Conservation (phyloP, 2,329 filamentous ascomycete species). For the Polytolypa hystricis region DNA sequence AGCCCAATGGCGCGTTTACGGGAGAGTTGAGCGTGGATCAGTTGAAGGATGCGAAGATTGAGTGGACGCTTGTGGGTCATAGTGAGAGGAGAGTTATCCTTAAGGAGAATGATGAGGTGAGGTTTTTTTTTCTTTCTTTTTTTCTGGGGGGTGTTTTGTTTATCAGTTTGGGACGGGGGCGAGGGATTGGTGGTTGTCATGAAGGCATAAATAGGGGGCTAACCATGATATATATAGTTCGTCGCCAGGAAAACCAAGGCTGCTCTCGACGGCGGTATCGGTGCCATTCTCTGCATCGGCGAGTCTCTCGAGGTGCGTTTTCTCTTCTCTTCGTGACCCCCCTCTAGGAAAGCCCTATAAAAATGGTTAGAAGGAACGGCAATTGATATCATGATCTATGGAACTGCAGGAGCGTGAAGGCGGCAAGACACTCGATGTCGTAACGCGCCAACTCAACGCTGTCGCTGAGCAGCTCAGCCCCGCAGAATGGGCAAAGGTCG, state of each 20-base stretch:
- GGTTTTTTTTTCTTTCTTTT: constrained; percentile 9
- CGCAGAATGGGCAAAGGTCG: constrained; percentile 85
- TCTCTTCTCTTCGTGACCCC: constrained; percentile 6
- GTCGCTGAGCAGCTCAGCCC: constrained; percentile 55
- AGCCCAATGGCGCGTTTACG: constrained; percentile 92
- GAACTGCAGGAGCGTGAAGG: constrained; percentile 60
- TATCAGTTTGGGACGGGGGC: too few species aligned
- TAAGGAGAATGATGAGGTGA: constrained; percentile 64
- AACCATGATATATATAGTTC: constrained; percentile 42
- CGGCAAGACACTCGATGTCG: constrained; percentile 63
- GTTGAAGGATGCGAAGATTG: constrained; percentile 77
- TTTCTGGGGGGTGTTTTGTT: too few species aligned
- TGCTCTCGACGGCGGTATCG: constrained; percentile 73
- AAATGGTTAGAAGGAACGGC: too few species aligned
- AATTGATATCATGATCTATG: constrained; percentile 7
- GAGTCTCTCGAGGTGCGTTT: constrained; percentile 65
- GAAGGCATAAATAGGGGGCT: too few species aligned
- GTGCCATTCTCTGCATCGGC: constrained; percentile 94
- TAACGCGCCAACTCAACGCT: constrained; percentile 69
- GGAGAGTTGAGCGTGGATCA: constrained; percentile 91
- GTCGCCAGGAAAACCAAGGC: constrained; percentile 91
- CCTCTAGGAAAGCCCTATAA: too few species aligned
- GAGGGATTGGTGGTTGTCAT: too few species aligned
- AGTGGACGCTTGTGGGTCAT: constrained; percentile 88
- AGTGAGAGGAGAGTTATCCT: constrained; percentile 88